Evolutionary conservation across 768 basidiomycete genomes (phyloP), one percentile per base, ranked within the genome.

Genomic region (Pilatotrama ljubarskyi): DNA sequence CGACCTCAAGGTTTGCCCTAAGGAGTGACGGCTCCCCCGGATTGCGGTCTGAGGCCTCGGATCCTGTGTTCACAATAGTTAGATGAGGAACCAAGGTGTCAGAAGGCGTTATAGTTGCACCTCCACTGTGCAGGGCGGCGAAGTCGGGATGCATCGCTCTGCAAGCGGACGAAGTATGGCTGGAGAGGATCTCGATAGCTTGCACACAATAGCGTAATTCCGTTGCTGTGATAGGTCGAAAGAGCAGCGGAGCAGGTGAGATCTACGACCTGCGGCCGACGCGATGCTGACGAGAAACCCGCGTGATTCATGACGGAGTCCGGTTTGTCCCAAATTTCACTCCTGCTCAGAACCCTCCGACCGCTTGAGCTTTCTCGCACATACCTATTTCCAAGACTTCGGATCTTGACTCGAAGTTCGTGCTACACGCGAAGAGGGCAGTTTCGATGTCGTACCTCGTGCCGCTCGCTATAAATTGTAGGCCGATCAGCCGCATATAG

Each of bases 181-280:
- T 32, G 20, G 25, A 43, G 25, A 13, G n/a, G 51, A 55, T 42
- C 50, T 56, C 2, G 50, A n/a, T 36, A 44, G 14, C 13, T 9
- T 24, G 26, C 37, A 17, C 44, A 10, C 2, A 24, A 15, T 32
- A 9, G 25, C 56, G 24, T 62, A 63, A 63, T 63, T 29, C 41
- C 24, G 22, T 36, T 10, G 22, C 37, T 58, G 46, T 58, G 56
- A 63, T 63, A 63, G 61, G 61, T 32, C 48, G 26, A 22, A 40
- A 22, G 15, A 11, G 7, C 17, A 18, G 32, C 29, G 38, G 40
- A 24, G 15, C 17, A 36, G 38, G 11, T 46, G 35, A 29, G 44
- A 7, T 9, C 36, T 11, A 17, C 43, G 50, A 52, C 35, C 18
- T 57, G 9, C 38, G 29, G 29, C 8, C 36, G 8, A 38, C 36